Base-by-base conservation (phyloP, 2,329 filamentous ascomycete species). In the Dactylellina haptotyla region DNA sequence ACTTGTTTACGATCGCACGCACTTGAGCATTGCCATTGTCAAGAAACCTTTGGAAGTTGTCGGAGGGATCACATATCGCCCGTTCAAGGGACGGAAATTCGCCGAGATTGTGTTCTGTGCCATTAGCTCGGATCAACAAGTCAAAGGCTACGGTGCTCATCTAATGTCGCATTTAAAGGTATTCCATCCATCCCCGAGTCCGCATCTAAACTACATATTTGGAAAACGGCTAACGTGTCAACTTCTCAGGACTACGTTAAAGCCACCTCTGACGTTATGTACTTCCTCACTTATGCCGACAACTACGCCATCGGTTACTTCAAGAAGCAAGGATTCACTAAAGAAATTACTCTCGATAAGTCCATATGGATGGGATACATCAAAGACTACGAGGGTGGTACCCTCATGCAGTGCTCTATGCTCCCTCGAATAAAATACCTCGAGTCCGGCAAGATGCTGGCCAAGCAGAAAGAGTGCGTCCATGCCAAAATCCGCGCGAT, bases 291-390 rank as follows among this genome's bases (percentile, higher is more conserved):
- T 0, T 99, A 99, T 79, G 95, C 95, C 76, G 95, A 99, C 81
- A 99, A 99, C 81, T 98, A 98, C 79, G 95, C 95, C 39, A 99
- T 97, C 76, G 95, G 95, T 9, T 99, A 98, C 81, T 99, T 99
- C 82, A 96, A 98, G 81, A 99, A 99, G 80, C 95, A 99, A 80
- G 95, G 95, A 0, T 99, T 99, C 79, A 98, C 95, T 1, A 99
- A 99, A 80, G 94, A 99, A 78, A 98, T 99, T 76, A 97, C 93
- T 0, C 87, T 99, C 0, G 91, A 95, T 70, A 90, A 89, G 78
- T 88, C 89, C 1, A 89, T 92, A 2, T 99, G 95, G 95, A 98
- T 98, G 95, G 95, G 95, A 1, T 99, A 98, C 79, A 99, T 99
- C 84, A 99, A 99, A 80, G 95, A 99, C 80, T 99, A 99, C 81